These are phyloP conservation scores for Eleusine coracana DNA, from an alignment of 176 grass and related monocot genomes.

Conservation along the genomic window DNA sequence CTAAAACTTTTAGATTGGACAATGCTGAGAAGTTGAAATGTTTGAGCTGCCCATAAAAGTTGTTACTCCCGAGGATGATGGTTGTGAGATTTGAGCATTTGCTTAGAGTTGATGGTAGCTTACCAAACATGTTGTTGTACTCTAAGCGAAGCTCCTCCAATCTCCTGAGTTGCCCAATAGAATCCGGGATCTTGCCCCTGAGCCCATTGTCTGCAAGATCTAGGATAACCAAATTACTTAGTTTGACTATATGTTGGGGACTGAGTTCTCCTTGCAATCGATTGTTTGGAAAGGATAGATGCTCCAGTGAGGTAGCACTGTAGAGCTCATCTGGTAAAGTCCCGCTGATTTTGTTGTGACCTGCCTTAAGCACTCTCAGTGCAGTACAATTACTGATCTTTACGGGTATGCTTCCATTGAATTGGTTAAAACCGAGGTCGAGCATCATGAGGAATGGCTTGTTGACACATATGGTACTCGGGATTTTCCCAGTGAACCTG, in stretches of 20 bases:
- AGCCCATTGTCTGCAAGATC: slow-evolving; percentile 39
- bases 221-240: slow-evolving; percentile 13
- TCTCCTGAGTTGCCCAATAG: slow-evolving; percentile 33
- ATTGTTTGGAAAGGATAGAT: slow-evolving; percentile 36
- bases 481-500: slow-evolving; percentile 36
- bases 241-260: not conserved
- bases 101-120: slow-evolving; percentile 27
- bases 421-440: slow-evolving; percentile 34
- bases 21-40: slow-evolving; percentile 42
- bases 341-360: slow-evolving; percentile 36
- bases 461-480: slow-evolving; percentile 31
- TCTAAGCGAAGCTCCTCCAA: slow-evolving; percentile 33
- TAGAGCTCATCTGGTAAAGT: slow-evolving; percentile 39
- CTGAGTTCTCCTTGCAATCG: not conserved
- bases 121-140: slow-evolving; percentile 25
- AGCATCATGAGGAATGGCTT: not conserved
- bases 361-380: slow-evolving; percentile 31
- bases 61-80: slow-evolving; percentile 23
- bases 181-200: not conserved
- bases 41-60: slow-evolving; percentile 3
- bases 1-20: slow-evolving; percentile 24
- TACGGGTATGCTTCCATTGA: not conserved
- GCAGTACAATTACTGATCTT: slow-evolving; percentile 23
- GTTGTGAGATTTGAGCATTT: slow-evolving; percentile 28
- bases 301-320: not conserved